Base-by-base conservation (phyloP, 139 green algal species). In the Chlorella sp. region DNA sequence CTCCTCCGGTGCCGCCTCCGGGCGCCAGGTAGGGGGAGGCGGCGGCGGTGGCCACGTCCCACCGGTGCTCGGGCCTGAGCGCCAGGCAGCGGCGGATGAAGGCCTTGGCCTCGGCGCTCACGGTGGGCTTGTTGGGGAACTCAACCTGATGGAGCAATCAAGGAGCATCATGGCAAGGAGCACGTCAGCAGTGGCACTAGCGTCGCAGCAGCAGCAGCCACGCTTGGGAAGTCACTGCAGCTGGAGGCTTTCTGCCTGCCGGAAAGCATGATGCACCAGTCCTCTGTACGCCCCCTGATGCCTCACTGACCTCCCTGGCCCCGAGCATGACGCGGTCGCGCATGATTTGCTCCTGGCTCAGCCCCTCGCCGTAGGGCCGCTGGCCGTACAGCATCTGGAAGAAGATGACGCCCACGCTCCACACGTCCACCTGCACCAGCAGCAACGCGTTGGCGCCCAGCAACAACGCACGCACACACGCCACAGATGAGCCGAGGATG, bases 331-430 rank as follows among this genome's bases (percentile, higher is more conserved):
- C 80, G 6, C 78, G 31, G 22, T 96, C 91, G 1, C 91, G 80
- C 76, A 97, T 80, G 35, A 98, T 94, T 66, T 90, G 79, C 83
- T 97, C 92, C 83, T 96, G 91, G 4, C 51, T 82, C 76, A 85
- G 77, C 31, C 75, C 69, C 75, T 88, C 82, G 5, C 80, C 85
- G 75, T 97, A 98, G 5, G 94, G 94, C 31, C 94, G 83, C 67
- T 69, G 80, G 31, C 94, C 93, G 74, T 90, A 98, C 74, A 98
- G 83, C 92, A 98, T 93, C 86, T 97, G 91, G 75, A 92, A 98
- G 55, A 97, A 79, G 50, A 98, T 95, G 42, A 98, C 90, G 20
- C 94, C 94, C 60, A 86, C 86, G 2, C 80, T 87, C 91, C 88
- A 98, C 51, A 97, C 92, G 73, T 98, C 94, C 70, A 98, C 86